A percentile compares a stretch with the other conserved stretches of the same genome.
These are phyloP conservation scores for Atkinsonella texensis DNA, from an alignment of 2,329 filamentous ascomycete species.

Conservation along the genomic window DNA sequence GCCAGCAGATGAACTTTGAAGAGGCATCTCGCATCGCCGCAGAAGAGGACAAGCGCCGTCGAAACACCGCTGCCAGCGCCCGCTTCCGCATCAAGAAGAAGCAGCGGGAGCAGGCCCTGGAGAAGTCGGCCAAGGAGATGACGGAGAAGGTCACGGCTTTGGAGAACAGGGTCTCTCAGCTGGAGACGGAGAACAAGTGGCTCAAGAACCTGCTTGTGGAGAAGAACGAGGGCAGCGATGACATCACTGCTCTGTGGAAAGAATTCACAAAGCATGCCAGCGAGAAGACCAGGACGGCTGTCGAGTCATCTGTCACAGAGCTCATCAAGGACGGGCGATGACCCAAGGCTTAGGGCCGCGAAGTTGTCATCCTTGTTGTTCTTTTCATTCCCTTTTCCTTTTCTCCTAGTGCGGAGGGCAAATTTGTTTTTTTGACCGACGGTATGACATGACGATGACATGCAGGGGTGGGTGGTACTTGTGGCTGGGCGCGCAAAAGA, in stretches of 20 bases:
- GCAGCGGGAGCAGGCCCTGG: conserved; percentile 78
- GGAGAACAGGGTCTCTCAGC: conserved; percentile 60
- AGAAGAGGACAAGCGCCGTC: conserved; percentile 80
- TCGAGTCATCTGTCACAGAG: conserved; percentile 12
- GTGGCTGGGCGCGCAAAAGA: neutral
- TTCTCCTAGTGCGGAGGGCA: neutral
- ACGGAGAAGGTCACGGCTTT: conserved; percentile 64
- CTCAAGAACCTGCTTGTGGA: conserved; percentile 69
- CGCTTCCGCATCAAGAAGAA: conserved; percentile 95
- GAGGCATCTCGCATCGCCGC: conserved; percentile 62
- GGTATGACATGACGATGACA: conserved; percentile 2
- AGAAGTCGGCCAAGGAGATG: conserved; percentile 72
- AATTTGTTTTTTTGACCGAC: neutral
- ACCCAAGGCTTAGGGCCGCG: neutral
- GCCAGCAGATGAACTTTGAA: conserved; percentile 46
- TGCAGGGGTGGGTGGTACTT: neutral
- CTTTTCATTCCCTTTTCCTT: neutral
- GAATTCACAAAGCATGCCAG: conserved; percentile 32
- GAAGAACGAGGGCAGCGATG: conserved; percentile 57
- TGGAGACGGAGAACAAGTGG: conserved; percentile 79
- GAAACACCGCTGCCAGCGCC: conserved; percentile 80
- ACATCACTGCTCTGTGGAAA: conserved; percentile 38
- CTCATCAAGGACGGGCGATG: conserved; percentile 13
- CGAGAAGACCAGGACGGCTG: conserved; percentile 18
- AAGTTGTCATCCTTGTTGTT: neutral